Conservation (phyloP, 2,329 filamentous ascomycete species). For the Periglandula ipomoeae region DNA sequence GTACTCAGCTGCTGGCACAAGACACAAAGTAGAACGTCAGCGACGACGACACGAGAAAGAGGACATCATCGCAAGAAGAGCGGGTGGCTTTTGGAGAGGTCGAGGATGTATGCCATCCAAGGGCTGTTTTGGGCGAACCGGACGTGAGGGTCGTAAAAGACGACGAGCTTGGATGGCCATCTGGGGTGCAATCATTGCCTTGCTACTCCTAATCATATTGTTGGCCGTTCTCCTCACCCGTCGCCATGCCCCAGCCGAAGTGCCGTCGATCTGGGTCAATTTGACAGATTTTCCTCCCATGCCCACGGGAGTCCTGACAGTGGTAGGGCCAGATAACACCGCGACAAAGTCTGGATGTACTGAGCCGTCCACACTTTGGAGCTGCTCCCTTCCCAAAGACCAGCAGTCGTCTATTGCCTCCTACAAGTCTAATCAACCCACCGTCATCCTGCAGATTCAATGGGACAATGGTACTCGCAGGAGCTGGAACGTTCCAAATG, state of each 20-base stretch:
- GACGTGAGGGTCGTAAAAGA: constrained; percentile 53
- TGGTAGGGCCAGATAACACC: constrained; percentile 63
- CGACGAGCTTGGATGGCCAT: constrained; percentile 51
- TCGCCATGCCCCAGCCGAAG: constrained; percentile 13
- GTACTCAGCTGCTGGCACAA: constrained; percentile 28
- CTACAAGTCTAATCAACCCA: constrained; percentile 60
- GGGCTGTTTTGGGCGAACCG: constrained; percentile 57
- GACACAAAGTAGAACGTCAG: constrained; percentile 39
- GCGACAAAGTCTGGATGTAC: constrained; percentile 61
- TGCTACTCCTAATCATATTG: constrained; percentile 48
- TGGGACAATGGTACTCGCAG: constrained; percentile 51
- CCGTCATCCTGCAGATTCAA: constrained; percentile 72
- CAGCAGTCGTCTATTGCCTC: constrained; percentile 55
- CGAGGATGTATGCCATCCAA: constrained; percentile 51
- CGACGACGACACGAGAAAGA: constrained; percentile 56
- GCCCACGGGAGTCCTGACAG: constrained; percentile 71
- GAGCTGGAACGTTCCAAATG: constrained; percentile 39
- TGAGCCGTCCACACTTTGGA: constrained; percentile 68
- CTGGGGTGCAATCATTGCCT: constrained; percentile 37
- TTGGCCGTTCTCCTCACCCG: constrained; percentile 47
- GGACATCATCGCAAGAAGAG: constrained; percentile 47
- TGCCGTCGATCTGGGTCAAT: constrained; percentile 63
- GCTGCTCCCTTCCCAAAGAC: constrained; percentile 74
- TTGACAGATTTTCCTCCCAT: constrained; percentile 80
- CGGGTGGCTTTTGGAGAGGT: constrained; percentile 56